Percentiles rank a stretch among this genome's conserved stretches.
Conservation (phyloP, 495 filamentous ascomycete genomes). For the Opeltia flavorubescens region DNA sequence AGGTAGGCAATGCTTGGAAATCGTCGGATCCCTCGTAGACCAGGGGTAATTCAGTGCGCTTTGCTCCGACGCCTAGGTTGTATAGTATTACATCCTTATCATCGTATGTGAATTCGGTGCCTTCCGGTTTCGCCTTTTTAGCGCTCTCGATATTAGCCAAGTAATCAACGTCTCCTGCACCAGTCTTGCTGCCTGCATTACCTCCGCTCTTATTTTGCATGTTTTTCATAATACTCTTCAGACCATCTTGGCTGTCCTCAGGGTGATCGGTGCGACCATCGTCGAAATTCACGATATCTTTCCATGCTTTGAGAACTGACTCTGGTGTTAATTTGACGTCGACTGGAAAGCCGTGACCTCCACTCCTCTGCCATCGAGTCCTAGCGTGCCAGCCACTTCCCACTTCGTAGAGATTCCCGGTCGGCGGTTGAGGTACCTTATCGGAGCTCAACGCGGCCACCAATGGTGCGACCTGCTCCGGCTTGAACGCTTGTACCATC, state of each 20-base stretch:
- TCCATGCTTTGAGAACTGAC: slow-evolving; percentile 64
- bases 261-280: slow-evolving; percentile 86
- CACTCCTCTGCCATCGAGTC: slow-evolving; percentile 90
- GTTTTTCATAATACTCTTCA: slow-evolving; percentile 85
- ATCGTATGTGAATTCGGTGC: slow-evolving; percentile 67
- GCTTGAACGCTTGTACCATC: slow-evolving; percentile 98
- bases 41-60: slow-evolving; percentile 74
- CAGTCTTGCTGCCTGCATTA: slow-evolving; percentile 15
- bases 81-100: slow-evolving; percentile 88
- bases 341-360: slow-evolving; percentile 84
- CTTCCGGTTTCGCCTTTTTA: slow-evolving; percentile 52
- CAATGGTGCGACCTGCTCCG: slow-evolving; percentile 90
- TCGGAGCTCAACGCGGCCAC: slow-evolving; percentile 84
- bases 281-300: slow-evolving; percentile 72
- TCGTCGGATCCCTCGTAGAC: slow-evolving; percentile 81
- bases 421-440: slow-evolving; percentile 67
- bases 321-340: slow-evolving; percentile 81
- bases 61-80: slow-evolving; percentile 90
- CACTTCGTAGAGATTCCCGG: slow-evolving; percentile 88
- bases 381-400: slow-evolving; percentile 86
- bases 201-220: slow-evolving; percentile 57
- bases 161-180: slow-evolving; percentile 27
- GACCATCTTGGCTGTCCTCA: slow-evolving; percentile 56
- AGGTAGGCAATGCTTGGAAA: slow-evolving; percentile 89
- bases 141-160: slow-evolving; percentile 66